Evolutionary conservation across 192 early-diverging fungal genomes (phyloP).

Genomic region (Coemansia umbellata): DNA sequence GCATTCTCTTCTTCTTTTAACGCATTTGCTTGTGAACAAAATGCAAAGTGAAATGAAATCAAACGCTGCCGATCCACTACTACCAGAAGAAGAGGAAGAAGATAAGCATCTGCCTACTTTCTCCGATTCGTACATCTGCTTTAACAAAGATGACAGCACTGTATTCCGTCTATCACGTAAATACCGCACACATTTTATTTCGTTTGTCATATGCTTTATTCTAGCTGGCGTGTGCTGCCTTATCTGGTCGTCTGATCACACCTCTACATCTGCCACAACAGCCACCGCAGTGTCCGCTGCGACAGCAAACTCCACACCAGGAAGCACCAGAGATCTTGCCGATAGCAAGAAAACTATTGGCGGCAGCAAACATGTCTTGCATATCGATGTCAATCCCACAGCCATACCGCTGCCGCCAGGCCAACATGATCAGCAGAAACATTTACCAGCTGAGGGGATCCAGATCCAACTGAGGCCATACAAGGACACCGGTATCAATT

Average conservation of each 20-base stretch:
- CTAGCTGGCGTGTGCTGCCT: neutral
- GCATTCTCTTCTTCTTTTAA: too few species aligned
- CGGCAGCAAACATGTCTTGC: too few species aligned
- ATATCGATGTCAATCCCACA: neutral
- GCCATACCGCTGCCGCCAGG: neutral
- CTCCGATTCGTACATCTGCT: neutral
- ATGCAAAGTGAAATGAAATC: neutral
- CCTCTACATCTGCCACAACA: neutral
- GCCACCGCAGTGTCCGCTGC: neutral
- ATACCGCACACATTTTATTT: neutral
- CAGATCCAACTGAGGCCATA: slow-evolving; percentile 10
- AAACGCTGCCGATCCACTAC: slow-evolving; percentile 1
- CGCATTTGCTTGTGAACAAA: too few species aligned
- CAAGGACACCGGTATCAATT: slow-evolving; percentile 7
- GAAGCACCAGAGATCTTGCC: neutral
- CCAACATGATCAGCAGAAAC: neutral
- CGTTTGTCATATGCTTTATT: neutral
- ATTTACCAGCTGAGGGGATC: neutral
- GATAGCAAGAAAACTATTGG: neutral
- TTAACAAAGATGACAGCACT: neutral
- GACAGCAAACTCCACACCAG: neutral
- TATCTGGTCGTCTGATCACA: neutral
- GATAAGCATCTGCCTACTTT: neutral
- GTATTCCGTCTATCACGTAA: neutral
- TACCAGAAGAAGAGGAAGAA: neutral